Evolutionary conservation across 805 yeast species (phyloP).

Genomic region (Kluyveromyces nonfermentans): DNA sequence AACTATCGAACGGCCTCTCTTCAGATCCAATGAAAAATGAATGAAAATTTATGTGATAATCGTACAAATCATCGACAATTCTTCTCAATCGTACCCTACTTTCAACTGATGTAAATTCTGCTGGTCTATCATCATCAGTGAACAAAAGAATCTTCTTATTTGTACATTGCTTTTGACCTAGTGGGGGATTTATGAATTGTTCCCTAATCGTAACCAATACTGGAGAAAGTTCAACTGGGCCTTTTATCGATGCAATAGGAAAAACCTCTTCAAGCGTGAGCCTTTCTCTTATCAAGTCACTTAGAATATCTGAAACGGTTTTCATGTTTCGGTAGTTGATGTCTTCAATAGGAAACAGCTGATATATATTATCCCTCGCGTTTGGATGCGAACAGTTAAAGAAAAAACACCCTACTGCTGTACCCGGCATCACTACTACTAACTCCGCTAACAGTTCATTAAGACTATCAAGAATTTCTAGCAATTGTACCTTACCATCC

Average conservation of each 20-base stretch:
- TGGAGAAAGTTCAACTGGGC: conserved; percentile 28
- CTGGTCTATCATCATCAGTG: conserved; percentile 70
- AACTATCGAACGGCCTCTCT: conserved; percentile 32
- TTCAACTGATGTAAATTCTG: conserved; percentile 30
- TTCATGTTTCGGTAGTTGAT: conserved; percentile 53
- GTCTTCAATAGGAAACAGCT: conserved; percentile 43
- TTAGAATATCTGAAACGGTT: conserved; percentile 39
- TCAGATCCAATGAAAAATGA: conserved; percentile 50
- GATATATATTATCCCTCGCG: conserved; percentile 36
- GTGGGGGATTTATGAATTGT: conserved; percentile 38
- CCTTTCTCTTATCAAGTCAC: conserved; percentile 30
- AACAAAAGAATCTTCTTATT: conserved; percentile 57
- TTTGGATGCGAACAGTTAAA: conserved; percentile 39
- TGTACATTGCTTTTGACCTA: conserved; percentile 37
- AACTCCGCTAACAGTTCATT: conserved; percentile 56
- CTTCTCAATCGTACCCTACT: conserved; percentile 43
- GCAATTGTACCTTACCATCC: conserved; percentile 34
- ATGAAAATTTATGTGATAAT: conserved; percentile 41
- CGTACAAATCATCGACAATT: conserved; percentile 50
- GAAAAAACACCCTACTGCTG: conserved; percentile 68
- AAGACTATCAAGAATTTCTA: conserved; percentile 47
- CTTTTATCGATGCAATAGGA: conserved; percentile 17
- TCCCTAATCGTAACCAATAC: conserved; percentile 46
- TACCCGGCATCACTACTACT: conserved; percentile 53
- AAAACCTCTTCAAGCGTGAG: conserved; percentile 25